phyloP scores from a whole-genome alignment of 441 rosid species.

The Kokia cookei region DNA sequence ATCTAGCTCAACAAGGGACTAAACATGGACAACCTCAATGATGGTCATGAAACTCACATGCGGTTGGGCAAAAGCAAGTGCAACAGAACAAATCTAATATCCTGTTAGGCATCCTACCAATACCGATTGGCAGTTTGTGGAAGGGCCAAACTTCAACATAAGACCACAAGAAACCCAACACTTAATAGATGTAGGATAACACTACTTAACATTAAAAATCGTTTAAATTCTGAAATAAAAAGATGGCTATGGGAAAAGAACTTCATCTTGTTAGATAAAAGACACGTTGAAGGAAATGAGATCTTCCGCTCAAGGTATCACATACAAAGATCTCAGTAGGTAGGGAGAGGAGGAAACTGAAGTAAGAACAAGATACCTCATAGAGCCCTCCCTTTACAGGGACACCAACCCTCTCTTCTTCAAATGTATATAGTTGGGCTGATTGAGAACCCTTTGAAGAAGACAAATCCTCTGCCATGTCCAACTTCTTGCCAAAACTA shows the following conservation, averaged over 20 bases:
- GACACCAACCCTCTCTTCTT: slow-evolving; percentile 94
- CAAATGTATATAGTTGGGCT: slow-evolving; percentile 41
- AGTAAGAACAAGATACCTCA: slow-evolving; percentile 43
- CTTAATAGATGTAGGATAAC: neutral
- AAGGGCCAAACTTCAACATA: neutral
- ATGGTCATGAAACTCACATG: neutral
- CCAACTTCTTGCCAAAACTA: slow-evolving; percentile 26
- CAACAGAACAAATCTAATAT: neutral
- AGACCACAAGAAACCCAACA: neutral
- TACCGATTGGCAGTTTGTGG: neutral
- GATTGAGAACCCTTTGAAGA: slow-evolving; percentile 28
- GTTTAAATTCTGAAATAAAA: neutral
- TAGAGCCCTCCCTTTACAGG: slow-evolving; percentile 97
- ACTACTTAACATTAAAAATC: neutral
- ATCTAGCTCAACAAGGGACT: neutral
- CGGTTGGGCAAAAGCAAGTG: neutral
- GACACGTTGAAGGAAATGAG: neutral
- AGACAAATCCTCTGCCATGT: slow-evolving; percentile 23
- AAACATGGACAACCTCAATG: neutral
- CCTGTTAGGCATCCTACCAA: neutral
- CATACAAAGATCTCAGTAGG: neutral
- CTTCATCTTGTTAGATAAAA: neutral
- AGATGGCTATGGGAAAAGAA: neutral
- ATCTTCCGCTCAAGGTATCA: neutral
- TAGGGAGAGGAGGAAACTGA: slow-evolving; percentile 1